phyloP scores from a whole-genome alignment of 2,329 filamentous ascomycete species.

The Aureobasidium mangrovei region DNA sequence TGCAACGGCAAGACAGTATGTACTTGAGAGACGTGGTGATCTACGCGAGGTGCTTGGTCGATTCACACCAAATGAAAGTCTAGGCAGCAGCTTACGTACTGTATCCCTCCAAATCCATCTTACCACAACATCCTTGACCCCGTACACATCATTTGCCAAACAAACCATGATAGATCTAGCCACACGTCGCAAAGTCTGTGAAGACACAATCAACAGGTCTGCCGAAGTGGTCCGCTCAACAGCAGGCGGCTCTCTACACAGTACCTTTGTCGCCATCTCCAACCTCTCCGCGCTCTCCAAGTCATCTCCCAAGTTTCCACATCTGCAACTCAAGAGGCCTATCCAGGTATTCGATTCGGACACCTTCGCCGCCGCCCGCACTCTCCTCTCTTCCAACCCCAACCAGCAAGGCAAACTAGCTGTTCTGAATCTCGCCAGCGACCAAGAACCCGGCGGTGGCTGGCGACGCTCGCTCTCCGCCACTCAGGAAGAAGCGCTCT shows the following conservation, averaged over 20 bases:
- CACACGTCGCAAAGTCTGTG: constrained; percentile 6
- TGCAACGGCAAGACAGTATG: no score
- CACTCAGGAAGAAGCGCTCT: constrained; percentile 13
- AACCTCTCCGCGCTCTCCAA: neutral
- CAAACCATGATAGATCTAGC: neutral
- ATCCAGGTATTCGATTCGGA: constrained; percentile 2
- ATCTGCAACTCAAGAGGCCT: neutral
- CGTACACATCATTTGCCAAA: no score
- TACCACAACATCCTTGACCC: no score
- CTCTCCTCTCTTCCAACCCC: neutral
- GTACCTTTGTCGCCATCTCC: neutral
- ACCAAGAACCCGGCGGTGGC: constrained; percentile 8
- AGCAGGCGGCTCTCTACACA: neutral
- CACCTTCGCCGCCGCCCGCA: neutral
- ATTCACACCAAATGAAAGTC: no score
- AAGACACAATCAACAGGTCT: neutral
- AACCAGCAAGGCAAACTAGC: neutral
- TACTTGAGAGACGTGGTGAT: no score
- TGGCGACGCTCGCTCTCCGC: constrained; percentile 9
- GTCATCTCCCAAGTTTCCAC: neutral
- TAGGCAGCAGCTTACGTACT: no score
- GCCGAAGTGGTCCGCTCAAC: neutral
- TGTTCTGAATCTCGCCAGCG: constrained; percentile 7
- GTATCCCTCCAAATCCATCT: no score
- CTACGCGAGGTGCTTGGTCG: no score